Conservation (phyloP, 2,329 filamentous ascomycete species). For the Raffaelea deltoideospora region DNA sequence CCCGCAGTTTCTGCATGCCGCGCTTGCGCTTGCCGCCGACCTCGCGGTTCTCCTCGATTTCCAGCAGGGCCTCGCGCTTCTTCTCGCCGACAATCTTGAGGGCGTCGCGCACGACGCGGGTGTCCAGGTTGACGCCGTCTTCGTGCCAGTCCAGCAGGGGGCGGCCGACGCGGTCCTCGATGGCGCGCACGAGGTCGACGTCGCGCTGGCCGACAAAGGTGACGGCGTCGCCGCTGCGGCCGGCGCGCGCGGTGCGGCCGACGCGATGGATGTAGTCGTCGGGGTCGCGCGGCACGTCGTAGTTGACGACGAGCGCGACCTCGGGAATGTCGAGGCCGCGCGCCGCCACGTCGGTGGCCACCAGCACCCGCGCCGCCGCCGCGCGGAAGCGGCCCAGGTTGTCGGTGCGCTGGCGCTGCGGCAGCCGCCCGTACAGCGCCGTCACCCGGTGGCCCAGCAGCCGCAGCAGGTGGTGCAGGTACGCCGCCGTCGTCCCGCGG, state of each 20-base stretch:
- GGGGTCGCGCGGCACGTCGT: conserved; percentile 87
- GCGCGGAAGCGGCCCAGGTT: conserved; percentile 90
- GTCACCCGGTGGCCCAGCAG: conserved; percentile 82
- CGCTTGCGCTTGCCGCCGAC: conserved; percentile 71
- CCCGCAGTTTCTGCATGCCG: conserved; percentile 37
- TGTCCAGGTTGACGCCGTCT: conserved; percentile 89
- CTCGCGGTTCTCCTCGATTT: conserved; percentile 85
- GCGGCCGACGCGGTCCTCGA: conserved; percentile 67
- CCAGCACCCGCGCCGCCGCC: conserved; percentile 71
- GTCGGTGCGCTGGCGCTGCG: conserved; percentile 68
- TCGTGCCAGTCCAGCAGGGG: conserved; percentile 76
- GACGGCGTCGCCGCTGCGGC: conserved; percentile 65
- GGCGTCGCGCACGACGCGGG: conserved; percentile 67
- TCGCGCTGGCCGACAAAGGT: conserved; percentile 89
- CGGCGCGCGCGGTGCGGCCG: conserved; percentile 86
- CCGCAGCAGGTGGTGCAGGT: conserved; percentile 76
- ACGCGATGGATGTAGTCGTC: conserved; percentile 97
- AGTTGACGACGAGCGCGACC: conserved; percentile 83
- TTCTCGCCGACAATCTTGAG: conserved; percentile 88
- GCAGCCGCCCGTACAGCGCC: conserved; percentile 73
- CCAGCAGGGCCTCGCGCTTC: conserved; percentile 79
- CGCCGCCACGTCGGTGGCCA: conserved; percentile 89
- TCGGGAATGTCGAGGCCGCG: conserved; percentile 91
- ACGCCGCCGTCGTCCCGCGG: conserved; percentile 72
- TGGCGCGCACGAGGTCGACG: conserved; percentile 77